Evolutionary conservation across 768 basidiomycete species (phyloP).

Genomic region (Lyophyllum semitale): DNA sequence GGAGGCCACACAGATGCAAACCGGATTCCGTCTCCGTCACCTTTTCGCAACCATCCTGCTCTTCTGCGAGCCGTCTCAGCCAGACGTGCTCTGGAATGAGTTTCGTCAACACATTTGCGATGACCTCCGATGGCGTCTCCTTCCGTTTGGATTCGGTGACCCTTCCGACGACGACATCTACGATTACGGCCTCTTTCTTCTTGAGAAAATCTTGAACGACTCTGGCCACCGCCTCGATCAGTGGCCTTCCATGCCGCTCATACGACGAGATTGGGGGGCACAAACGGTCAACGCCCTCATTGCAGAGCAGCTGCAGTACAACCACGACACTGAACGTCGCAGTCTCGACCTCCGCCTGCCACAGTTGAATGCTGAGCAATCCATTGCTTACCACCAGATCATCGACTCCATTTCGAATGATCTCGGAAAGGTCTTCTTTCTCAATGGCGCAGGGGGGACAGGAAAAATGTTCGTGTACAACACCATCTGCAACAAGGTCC

Average conservation of each 20-base stretch:
- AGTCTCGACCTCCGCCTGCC: conserved; percentile 3
- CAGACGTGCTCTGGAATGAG: conserved; percentile 38
- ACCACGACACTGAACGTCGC: conserved; percentile 16
- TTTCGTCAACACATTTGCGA: conserved; percentile 41
- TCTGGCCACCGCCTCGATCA: conserved; percentile 22
- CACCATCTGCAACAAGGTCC: conserved; percentile 27
- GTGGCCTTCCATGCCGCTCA: conserved; percentile 33
- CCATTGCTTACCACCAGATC: conserved; percentile 28
- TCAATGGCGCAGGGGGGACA: conserved; percentile 44
- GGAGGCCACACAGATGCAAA: conserved; percentile 40
- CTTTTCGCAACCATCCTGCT: conserved; percentile 42
- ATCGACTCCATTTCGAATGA: conserved; percentile 23
- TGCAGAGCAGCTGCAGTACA: conserved; percentile 32
- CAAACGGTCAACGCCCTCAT: conserved; percentile 26
- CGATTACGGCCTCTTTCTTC: conserved; percentile 41
- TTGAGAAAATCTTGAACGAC: conserved; percentile 27
- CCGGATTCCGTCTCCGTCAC: conserved; percentile 32
- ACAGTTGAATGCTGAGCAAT: conserved; percentile 34
- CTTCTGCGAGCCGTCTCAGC: conserved; percentile 27
- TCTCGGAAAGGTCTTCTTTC: conserved; percentile 32
- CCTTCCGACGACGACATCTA: conserved; percentile 32
- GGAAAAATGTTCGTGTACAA: conserved; percentile 51
- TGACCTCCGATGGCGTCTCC: conserved; percentile 32
- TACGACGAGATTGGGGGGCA: conserved; percentile 25
- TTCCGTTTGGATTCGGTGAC: conserved; percentile 2